phyloP scores from a whole-genome alignment of 163 green algal genomes.

The Scenedesmus sp. region DNA sequence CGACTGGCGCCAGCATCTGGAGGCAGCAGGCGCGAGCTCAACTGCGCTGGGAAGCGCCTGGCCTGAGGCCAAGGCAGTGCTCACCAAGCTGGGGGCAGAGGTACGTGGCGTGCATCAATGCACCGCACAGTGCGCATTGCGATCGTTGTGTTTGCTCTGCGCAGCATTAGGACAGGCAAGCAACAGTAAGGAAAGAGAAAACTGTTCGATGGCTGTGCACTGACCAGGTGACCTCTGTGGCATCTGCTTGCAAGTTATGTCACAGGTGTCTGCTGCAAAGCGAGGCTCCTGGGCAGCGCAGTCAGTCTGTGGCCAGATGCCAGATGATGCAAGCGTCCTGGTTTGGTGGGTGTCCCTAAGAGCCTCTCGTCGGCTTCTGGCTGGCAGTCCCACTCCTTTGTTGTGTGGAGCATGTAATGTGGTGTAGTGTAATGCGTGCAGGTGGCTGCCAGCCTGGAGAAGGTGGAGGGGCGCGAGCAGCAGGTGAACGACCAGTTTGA shows the following conservation, averaged over 20 bases:
- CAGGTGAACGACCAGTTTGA: constrained; percentile 83
- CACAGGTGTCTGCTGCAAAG: background rate
- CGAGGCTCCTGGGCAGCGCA: background rate
- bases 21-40: constrained; percentile 62
- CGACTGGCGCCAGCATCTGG: constrained; percentile 84
- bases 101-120: constrained; percentile 21
- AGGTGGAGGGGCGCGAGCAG: constrained; percentile 76
- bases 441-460: constrained; percentile 74
- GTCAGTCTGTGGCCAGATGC: too few species aligned
- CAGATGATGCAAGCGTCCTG: too few species aligned
- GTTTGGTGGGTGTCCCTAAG: too few species aligned
- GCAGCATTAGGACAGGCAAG: too few species aligned
- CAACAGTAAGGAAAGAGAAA: too few species aligned
- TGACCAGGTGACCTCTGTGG: too few species aligned
- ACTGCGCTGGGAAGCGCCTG: constrained; percentile 66
- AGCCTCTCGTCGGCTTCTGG: too few species aligned
- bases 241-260: background rate
- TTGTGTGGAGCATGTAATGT: too few species aligned
- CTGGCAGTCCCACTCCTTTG: too few species aligned
- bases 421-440: constrained; percentile 35
- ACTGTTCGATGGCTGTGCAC: too few species aligned
- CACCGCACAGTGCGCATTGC: background rate
- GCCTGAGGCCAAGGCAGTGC: constrained; percentile 62
- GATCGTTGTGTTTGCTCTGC: background rate
- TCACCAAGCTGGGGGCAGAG: constrained; percentile 56